Base-by-base conservation (phyloP, 2,329 filamentous ascomycete genomes). In the Tympanopsis confertula region DNA sequence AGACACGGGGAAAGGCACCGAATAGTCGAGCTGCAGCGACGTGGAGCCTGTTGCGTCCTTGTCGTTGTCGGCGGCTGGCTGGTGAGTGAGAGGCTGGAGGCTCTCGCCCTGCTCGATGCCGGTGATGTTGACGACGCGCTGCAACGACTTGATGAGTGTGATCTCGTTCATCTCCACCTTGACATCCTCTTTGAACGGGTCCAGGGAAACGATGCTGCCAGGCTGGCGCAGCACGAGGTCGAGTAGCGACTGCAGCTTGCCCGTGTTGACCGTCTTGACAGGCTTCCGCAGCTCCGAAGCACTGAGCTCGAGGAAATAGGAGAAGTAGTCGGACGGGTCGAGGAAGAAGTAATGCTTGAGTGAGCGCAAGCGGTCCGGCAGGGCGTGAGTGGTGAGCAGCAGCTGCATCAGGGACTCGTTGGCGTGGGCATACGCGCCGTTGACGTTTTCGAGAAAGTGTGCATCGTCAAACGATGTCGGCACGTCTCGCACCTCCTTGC, bases 321-420 rank as follows among this genome's bases (percentile, higher is more conserved):
- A 87, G 59, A 98, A 96, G 65, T 94, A 96, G 57, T 98, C 91
- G 24, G 91, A 95, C 7, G 88, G 83, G 50, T 96, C 89, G 44
- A 96, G 78, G 68, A 98, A 96, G 66, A 96, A 98, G 64, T 98
- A 98, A 59, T 98, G 91, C 57, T 98, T 98, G 28, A 98, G 68
- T 13, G 89, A 96, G 35, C 82, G 78, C 40, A 98, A 70, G 26
- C 91, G 77, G 19, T 85, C 82, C 1, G 89, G 88, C 4, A 98
- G 72, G 12, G 85, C 86, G 54, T 98, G 91, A 5, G 91, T 91
- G 1, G 89, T 96, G 29, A 98, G 70, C 3, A 98, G 77, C 0
- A 98, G 71, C 42, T 87, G 82, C 61, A 98, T 80, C 15, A 98
- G 69, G 5, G 89, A 94, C 41, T 88, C 83, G 58, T 98, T 98